These are phyloP conservation scores for Aspergillus terreus DNA, from an alignment of 2,329 filamentous ascomycete genomes.

Conservation along the genomic window DNA sequence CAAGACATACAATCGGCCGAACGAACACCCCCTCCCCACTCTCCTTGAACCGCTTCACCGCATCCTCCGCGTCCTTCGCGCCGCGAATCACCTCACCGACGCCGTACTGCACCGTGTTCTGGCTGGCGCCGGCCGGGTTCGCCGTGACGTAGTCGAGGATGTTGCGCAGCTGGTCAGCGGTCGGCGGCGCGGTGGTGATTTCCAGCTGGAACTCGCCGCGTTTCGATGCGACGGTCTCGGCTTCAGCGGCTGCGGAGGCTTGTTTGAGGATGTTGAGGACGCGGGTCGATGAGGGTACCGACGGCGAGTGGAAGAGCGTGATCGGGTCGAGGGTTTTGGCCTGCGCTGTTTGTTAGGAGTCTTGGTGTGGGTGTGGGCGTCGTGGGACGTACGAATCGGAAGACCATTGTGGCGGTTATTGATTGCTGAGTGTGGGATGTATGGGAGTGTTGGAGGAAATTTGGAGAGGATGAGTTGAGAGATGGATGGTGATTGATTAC, in stretches of 20 bases:
- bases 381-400: conserved; percentile 18
- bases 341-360: conserved; percentile 39
- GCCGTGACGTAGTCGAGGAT: conserved; percentile 67
- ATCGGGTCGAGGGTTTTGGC: conserved; percentile 82
- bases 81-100: conserved; percentile 67
- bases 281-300: conserved; percentile 66
- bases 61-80: conserved; percentile 70
- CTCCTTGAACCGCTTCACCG: conserved; percentile 72
- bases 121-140: conserved; percentile 52
- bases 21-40: conserved; percentile 63
- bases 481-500: not conserved
- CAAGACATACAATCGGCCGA: conserved; percentile 65
- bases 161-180: conserved; percentile 73
- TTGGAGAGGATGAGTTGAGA: not conserved
- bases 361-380: not conserved
- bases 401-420: conserved; percentile 17
- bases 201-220: conserved; percentile 79
- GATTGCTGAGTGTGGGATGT: not conserved
- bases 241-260: conserved; percentile 69
- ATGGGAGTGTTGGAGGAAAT: not conserved
- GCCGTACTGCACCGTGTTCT: conserved; percentile 61
- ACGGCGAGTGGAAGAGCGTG: conserved; percentile 91
- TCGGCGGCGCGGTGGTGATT: conserved; percentile 75
- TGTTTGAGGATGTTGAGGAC: conserved; percentile 77
- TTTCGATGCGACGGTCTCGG: conserved; percentile 67